Evolutionary conservation across 1,284 basidiomycete genomes (phyloP).

Genomic region (Pascua guehoae): DNA sequence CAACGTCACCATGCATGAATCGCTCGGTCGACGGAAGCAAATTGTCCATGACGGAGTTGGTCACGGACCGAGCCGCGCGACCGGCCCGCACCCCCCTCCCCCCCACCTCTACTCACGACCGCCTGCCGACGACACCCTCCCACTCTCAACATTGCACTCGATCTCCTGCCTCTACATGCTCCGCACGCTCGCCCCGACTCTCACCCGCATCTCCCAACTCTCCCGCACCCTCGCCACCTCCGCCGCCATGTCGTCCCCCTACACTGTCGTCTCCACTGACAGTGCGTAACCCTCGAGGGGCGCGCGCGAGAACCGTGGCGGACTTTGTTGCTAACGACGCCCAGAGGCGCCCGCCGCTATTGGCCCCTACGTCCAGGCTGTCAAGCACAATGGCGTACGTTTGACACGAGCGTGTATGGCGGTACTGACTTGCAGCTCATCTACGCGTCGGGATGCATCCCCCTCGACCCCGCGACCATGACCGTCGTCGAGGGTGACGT

Average conservation of each 20-base stretch:
- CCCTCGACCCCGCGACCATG: slow-evolving; percentile 71
- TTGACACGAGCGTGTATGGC: background rate
- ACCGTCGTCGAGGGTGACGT: slow-evolving; percentile 74
- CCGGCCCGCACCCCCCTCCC: background rate
- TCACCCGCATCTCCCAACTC: background rate
- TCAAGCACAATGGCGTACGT: slow-evolving; percentile 68
- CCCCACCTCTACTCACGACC: background rate
- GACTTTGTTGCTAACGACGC: slow-evolving; percentile 3
- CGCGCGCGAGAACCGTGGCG: background rate
- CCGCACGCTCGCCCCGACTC: background rate
- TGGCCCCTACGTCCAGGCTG: slow-evolving; percentile 86
- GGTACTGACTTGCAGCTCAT: slow-evolving; percentile 53
- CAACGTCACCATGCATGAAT: background rate
- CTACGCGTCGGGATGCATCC: slow-evolving; percentile 87
- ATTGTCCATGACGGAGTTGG: background rate
- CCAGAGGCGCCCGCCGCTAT: slow-evolving; percentile 79
- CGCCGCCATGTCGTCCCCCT: slow-evolving; percentile 37
- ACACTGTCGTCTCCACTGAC: slow-evolving; percentile 47
- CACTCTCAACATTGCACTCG: background rate
- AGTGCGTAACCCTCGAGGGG: too few relatives aligned
- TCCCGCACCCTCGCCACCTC: slow-evolving; percentile 7
- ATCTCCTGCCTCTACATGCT: slow-evolving; percentile 4
- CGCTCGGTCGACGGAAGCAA: background rate
- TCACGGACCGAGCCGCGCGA: background rate
- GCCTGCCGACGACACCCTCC: background rate